phyloP scores from a whole-genome alignment of 345 rosid species.

The Litchi chinensis region DNA sequence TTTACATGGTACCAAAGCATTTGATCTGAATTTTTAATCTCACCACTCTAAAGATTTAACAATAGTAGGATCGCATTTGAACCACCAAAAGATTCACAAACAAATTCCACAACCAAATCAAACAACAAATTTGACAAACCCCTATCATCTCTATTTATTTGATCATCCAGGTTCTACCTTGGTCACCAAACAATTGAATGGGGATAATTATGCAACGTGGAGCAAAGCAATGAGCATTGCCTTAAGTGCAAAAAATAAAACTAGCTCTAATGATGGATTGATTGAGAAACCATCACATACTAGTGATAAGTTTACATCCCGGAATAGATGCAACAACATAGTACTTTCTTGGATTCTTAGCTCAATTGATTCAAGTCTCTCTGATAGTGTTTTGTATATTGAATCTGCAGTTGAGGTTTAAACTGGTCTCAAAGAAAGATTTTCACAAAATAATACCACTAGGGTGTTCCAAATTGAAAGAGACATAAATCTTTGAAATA shows the following conservation, averaged over 20 bases:
- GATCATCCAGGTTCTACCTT: not conserved
- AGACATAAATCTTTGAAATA: conserved; percentile 6
- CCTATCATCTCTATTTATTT: not conserved
- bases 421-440: not conserved
- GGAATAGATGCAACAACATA: conserved; percentile 16
- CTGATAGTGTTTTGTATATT: not conserved
- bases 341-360: conserved; percentile 5
- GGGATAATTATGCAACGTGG: conserved; percentile 4
- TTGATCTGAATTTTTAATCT: too few relatives aligned
- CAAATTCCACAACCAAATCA: too few relatives aligned
- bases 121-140: too few relatives aligned
- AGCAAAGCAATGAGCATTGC: not conserved
- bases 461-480: not conserved
- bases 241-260: conserved; percentile 8
- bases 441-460: not conserved
- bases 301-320: not conserved
- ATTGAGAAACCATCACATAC: not conserved
- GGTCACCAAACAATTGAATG: not conserved
- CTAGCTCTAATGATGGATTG: not conserved
- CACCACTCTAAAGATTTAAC: too few relatives aligned
- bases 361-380: not conserved
- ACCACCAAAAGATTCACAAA: too few relatives aligned
- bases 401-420: not conserved
- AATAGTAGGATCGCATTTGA: too few relatives aligned
- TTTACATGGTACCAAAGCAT: too few relatives aligned